Evolutionary conservation across 495 filamentous ascomycete genomes (phyloP).

Genomic region (Podospora sp.): DNA sequence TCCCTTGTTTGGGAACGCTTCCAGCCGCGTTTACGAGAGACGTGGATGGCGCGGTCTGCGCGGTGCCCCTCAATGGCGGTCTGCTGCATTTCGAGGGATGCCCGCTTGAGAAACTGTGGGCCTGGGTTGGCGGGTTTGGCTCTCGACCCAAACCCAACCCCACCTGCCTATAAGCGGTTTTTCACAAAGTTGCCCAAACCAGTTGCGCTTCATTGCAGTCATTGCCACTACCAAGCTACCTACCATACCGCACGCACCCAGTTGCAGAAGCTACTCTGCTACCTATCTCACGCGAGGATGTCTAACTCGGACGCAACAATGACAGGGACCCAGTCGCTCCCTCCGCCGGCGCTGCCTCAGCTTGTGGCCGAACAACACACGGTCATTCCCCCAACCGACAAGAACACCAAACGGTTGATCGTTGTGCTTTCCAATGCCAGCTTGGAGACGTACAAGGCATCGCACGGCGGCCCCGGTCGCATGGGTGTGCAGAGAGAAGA

Average conservation of each 20-base stretch:
- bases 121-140: background rate
- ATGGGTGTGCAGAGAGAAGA: slow-evolving; percentile 74
- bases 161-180: background rate
- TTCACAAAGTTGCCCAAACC: background rate
- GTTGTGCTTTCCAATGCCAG: slow-evolving; percentile 97
- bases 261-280: background rate
- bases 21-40: background rate
- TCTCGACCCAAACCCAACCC: background rate
- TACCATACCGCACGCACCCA: background rate
- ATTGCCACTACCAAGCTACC: background rate
- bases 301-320: slow-evolving; percentile 32
- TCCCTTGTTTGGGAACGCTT: background rate
- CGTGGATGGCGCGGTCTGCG: background rate
- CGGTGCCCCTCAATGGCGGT: background rate
- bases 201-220: slow-evolving; percentile 7
- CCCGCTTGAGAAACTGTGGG: background rate
- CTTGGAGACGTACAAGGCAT: slow-evolving; percentile 92
- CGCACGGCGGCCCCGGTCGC: slow-evolving; percentile 64
- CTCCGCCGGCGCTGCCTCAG: slow-evolving; percentile 85
- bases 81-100: background rate
- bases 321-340: slow-evolving; percentile 83
- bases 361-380: slow-evolving; percentile 90
- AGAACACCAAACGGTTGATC: slow-evolving; percentile 85
- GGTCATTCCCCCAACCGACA: slow-evolving; percentile 81
- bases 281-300: slow-evolving; percentile 1